Conservation (phyloP, 164 flowering plant genomes). For the Dillenia suffruticosa region DNA sequence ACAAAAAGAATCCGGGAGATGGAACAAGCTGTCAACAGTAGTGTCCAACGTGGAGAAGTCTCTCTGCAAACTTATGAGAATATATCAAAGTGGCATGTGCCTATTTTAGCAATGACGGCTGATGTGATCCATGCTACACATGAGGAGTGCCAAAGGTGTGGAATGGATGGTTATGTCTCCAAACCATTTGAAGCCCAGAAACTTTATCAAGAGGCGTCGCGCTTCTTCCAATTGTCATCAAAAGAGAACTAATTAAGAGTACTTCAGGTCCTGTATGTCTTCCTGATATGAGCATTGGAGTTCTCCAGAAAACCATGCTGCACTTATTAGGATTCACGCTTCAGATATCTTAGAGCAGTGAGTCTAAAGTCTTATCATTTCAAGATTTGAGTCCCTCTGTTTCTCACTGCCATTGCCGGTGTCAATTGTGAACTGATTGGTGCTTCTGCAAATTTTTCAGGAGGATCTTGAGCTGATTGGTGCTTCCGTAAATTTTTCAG, state of each 20-base stretch:
- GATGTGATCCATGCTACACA: constrained; percentile 94
- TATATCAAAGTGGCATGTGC: constrained; percentile 57
- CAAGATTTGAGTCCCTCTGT: too few relatives aligned
- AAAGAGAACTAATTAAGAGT: constrained; percentile 18
- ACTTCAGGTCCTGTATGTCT: constrained; percentile 6
- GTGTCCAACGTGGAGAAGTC: constrained; percentile 43
- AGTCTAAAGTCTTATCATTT: too few relatives aligned
- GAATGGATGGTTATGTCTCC: constrained; percentile 97
- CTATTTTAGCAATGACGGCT: constrained; percentile 99
- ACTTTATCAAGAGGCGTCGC: constrained; percentile 78
- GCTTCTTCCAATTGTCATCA: constrained; percentile 40
- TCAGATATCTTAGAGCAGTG: too few relatives aligned
- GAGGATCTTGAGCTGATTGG: too few relatives aligned
- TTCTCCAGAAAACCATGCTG: constrained; percentile 14
- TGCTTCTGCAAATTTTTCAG: too few relatives aligned
- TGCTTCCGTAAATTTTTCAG: too few relatives aligned
- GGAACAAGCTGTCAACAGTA: constrained; percentile 43
- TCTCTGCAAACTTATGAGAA: constrained; percentile 33
- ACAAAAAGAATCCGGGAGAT: constrained; percentile 67
- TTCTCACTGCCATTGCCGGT: too few relatives aligned
- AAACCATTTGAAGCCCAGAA: constrained; percentile 95
- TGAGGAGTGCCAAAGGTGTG: constrained; percentile 64
- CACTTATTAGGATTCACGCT: constrained; percentile 9
- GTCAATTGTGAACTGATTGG: too few relatives aligned
- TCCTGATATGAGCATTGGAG: constrained; percentile 15